A percentile compares a stretch with the other conserved stretches of the same genome.
These are phyloP conservation scores for Mercurialis annua DNA, from an alignment of 345 rosid species.

Conservation along the genomic window DNA sequence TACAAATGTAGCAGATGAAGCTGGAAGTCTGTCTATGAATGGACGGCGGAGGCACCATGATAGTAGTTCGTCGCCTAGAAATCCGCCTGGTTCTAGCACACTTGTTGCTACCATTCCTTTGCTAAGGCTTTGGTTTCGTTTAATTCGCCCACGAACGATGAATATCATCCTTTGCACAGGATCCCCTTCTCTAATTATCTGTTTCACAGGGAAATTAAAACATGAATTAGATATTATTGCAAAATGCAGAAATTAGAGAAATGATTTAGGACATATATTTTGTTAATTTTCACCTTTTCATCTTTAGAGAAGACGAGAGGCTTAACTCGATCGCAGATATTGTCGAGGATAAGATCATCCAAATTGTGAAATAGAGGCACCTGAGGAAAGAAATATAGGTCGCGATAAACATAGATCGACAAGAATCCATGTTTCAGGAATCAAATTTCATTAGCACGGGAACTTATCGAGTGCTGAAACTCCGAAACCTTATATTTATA, in stretches of 20 bases:
- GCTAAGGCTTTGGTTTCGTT: constrained; percentile 65
- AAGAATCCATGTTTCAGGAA: neutral
- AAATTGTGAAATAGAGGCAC: constrained; percentile 76
- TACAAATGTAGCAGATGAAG: constrained; percentile 79
- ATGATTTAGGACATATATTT: neutral
- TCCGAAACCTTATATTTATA: too few relatives aligned
- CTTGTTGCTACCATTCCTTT: constrained; percentile 69
- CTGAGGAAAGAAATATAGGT: constrained; percentile 26
- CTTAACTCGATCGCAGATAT: constrained; percentile 80
- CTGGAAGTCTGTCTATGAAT: constrained; percentile 73
- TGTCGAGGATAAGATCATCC: constrained; percentile 85
- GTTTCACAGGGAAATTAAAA: neutral
- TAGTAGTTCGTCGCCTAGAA: constrained; percentile 84
- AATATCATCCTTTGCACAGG: constrained; percentile 82
- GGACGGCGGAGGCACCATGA: constrained; percentile 96
- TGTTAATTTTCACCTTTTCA: constrained; percentile 56
- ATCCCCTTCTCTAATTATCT: constrained; percentile 95
- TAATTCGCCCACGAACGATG: constrained; percentile 53
- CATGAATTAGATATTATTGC: neutral
- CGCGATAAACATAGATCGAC: neutral
- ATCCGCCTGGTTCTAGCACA: constrained; percentile 69
- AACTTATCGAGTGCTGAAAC: too few relatives aligned
- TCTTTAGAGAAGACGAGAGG: constrained; percentile 74
- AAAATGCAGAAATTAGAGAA: neutral
- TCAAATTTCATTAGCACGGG: too few relatives aligned